Percentiles rank a stretch among this genome's conserved stretches.
These are phyloP conservation scores for Cytospora mali DNA, from an alignment of 2,329 filamentous ascomycete genomes.

Conservation along the genomic window DNA sequence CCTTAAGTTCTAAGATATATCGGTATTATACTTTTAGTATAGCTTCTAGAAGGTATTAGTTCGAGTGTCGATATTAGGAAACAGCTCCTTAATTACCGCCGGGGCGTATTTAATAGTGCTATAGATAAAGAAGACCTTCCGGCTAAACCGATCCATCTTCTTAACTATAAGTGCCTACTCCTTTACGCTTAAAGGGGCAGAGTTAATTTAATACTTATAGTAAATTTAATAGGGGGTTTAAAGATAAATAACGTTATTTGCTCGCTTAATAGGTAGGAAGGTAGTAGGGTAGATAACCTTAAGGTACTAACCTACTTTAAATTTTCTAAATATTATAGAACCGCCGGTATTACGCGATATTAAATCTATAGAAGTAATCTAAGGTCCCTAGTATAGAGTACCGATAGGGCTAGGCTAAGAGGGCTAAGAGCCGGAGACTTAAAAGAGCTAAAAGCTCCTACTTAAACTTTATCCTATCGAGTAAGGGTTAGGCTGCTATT, in stretches of 20 bases:
- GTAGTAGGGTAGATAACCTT: not conserved
- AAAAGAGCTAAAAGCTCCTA: too few species aligned
- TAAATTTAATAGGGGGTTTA: not conserved
- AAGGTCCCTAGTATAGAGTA: not conserved
- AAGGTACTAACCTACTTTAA: not conserved
- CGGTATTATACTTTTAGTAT: not conserved
- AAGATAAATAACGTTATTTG: not conserved
- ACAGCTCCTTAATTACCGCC: not conserved
- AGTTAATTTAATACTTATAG: not conserved
- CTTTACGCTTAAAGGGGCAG: not conserved
- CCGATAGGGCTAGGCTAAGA: not conserved
- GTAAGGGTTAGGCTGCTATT: too few species aligned
- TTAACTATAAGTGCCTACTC: not conserved
- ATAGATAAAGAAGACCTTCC: not conserved
- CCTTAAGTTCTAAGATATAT: not conserved
- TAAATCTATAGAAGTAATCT: not conserved
- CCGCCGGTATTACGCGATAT: not conserved
- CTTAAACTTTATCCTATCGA: too few species aligned
- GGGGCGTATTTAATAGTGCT: not conserved
- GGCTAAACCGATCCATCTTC: not conserved
- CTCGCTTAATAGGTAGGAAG: not conserved
- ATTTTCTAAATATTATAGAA: not conserved
- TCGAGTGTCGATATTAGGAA: not conserved
- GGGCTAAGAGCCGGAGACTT: too few species aligned
- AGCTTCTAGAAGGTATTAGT: not conserved